Conservation (phyloP, 257 asterid species). For the Fraxinus anomala region DNA sequence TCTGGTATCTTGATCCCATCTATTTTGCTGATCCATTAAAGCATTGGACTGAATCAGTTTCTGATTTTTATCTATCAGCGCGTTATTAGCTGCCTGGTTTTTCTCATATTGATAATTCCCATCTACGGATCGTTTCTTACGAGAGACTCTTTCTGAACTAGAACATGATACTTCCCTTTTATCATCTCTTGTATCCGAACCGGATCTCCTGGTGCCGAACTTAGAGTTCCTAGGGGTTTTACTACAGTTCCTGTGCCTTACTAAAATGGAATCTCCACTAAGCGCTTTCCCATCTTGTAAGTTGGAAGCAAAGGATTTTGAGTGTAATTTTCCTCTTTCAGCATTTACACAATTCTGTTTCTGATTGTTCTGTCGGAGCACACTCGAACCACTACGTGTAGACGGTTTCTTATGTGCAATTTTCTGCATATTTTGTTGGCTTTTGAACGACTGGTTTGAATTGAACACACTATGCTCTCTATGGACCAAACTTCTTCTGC, state of each 20-base stretch:
- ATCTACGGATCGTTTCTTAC: constrained; percentile 75
- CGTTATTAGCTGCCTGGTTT: constrained; percentile 33
- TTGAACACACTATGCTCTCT: constrained; percentile 48
- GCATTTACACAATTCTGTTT: constrained; percentile 66
- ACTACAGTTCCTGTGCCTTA: constrained; percentile 43
- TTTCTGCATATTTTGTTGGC: constrained; percentile 49
- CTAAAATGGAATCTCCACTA: constrained; percentile 46
- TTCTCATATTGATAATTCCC: constrained; percentile 65
- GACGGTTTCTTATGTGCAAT: constrained; percentile 48
- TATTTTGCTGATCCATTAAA: constrained; percentile 34
- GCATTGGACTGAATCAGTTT: constrained; percentile 41
- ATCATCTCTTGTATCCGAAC: constrained; percentile 45
- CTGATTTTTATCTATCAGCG: constrained; percentile 36
- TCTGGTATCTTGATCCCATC: constrained; percentile 51
- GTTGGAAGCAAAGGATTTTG: constrained; percentile 33
- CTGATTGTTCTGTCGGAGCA: constrained; percentile 80
- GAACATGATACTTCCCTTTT: constrained; percentile 47
- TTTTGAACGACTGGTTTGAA: constrained; percentile 44
- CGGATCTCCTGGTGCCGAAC: constrained; percentile 53
- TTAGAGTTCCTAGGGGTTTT: constrained; percentile 49
- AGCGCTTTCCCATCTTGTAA: constrained; percentile 48
- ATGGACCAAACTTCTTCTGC: constrained; percentile 37
- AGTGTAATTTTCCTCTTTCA: constrained; percentile 60
- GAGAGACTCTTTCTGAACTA: constrained; percentile 41
- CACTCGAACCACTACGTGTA: constrained; percentile 37